A percentile compares a stretch with the other conserved stretches of the same genome.
Evolutionary conservation across 306 rosid species (phyloP).

Genomic region (Prunus mume): DNA sequence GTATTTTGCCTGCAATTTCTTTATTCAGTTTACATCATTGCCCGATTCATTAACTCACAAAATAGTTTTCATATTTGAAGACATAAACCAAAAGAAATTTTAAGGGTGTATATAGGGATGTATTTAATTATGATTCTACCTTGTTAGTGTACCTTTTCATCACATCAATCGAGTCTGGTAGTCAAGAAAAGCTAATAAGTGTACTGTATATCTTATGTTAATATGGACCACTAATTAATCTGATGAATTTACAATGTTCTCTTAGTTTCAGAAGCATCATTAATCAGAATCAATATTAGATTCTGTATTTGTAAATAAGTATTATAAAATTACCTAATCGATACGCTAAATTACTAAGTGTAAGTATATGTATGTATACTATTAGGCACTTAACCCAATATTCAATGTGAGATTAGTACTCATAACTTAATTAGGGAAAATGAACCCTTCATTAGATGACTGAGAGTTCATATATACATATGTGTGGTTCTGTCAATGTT

Average conservation of each 20-base stretch:
- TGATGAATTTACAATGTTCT: not conserved
- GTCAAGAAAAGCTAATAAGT: not conserved
- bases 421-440: not conserved
- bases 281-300: not conserved
- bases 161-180: not conserved
- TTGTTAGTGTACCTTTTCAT: not conserved
- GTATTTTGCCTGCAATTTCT: too few species aligned
- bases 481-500: too few species aligned
- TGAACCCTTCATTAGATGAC: too few species aligned
- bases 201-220: not conserved
- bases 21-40: not conserved
- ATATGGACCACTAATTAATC: not conserved
- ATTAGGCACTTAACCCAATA: not conserved
- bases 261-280: not conserved
- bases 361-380: too few species aligned
- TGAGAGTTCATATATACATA: too few species aligned
- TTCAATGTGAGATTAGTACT: not conserved
- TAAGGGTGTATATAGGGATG: not conserved
- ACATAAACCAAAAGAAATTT: not conserved
- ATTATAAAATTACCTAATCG: not conserved
- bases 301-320: not conserved
- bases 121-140: too few species aligned
- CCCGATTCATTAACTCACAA: too few species aligned
- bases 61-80: not conserved
- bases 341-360: not conserved